Percentiles rank a stretch among this genome's conserved stretches.
Conservation (phyloP, 345 rosid species). For the Bruguiera gymnorhiza region DNA sequence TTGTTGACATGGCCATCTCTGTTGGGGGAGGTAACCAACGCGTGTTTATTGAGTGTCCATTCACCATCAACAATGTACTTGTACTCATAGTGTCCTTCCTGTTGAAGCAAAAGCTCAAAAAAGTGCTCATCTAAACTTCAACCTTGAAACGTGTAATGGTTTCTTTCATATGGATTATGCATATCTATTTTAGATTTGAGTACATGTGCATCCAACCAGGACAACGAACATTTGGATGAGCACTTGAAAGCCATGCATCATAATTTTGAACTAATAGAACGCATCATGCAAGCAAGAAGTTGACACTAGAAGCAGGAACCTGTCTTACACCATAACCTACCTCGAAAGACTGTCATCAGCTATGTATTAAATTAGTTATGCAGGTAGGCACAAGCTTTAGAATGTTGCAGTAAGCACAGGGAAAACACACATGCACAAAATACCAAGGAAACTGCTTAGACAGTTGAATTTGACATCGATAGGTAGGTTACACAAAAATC, state of each 20-base stretch:
- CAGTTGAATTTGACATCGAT: not conserved
- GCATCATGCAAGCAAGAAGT: too few relatives aligned
- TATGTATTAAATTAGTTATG: too few relatives aligned
- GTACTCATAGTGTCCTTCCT: slow-evolving; percentile 94
- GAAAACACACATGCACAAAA: too few relatives aligned
- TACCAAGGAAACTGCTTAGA: too few relatives aligned
- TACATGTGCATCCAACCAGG: not conserved
- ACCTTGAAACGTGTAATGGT: not conserved
- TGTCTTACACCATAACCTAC: not conserved
- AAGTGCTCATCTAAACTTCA: not conserved
- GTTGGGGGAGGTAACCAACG: slow-evolving; percentile 57
- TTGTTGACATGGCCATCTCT: slow-evolving; percentile 85
- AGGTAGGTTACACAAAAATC: too few relatives aligned
- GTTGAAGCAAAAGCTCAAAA: slow-evolving; percentile 25
- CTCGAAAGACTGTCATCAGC: not conserved
- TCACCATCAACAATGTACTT: slow-evolving; percentile 82
- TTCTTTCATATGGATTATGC: not conserved
- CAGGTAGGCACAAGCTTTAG: too few relatives aligned
- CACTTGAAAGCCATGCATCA: too few relatives aligned
- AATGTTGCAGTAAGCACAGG: too few relatives aligned
- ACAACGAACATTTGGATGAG: not conserved
- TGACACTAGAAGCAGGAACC: not conserved
- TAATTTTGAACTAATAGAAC: too few relatives aligned
- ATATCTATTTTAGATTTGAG: not conserved
- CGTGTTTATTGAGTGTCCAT: slow-evolving; percentile 62